Conservation (phyloP, 192 early-diverging fungal species). For the Phlyctochytrium arcticum region DNA sequence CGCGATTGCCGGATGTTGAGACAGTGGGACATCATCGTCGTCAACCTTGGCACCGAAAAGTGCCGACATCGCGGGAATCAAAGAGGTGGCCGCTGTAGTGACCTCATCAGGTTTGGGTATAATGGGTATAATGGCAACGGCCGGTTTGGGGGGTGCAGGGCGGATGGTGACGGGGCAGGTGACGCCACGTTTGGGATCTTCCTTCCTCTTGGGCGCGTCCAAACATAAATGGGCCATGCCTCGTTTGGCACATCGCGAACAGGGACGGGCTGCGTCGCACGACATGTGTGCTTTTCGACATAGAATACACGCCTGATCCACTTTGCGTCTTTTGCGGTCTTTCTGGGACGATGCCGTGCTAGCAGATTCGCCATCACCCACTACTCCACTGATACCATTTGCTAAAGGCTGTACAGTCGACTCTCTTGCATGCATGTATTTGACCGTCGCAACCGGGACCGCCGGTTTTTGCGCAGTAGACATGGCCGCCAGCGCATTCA, state of each 20-base stretch:
- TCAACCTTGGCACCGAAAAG: neutral
- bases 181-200: constrained; percentile 13
- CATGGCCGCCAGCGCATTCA: too few species aligned
- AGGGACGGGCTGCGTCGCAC: constrained; percentile 73
- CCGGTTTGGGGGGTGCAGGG: neutral
- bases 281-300: constrained; percentile 93
- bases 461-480: too few species aligned
- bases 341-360: neutral
- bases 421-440: too few species aligned
- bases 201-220: constrained; percentile 64
- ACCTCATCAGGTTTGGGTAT: too few species aligned
- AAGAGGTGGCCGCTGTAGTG: neutral
- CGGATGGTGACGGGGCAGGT: constrained; percentile 12
- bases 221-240: constrained; percentile 91
- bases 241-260: constrained; percentile 89
- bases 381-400: too few species aligned
- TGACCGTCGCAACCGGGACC: too few species aligned
- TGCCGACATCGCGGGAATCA: neutral
- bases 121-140: too few species aligned
- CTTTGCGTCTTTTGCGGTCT: constrained; percentile 40
- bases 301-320: constrained; percentile 79
- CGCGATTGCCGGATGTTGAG: neutral
- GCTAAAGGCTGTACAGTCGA: too few species aligned
- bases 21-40: constrained; percentile 8
- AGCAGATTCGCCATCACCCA: too few species aligned